Percentiles rank a stretch among this genome's conserved stretches.
These are phyloP conservation scores for Oemleria cerasiformis DNA, from an alignment of 306 rosid genomes.

Conservation along the genomic window DNA sequence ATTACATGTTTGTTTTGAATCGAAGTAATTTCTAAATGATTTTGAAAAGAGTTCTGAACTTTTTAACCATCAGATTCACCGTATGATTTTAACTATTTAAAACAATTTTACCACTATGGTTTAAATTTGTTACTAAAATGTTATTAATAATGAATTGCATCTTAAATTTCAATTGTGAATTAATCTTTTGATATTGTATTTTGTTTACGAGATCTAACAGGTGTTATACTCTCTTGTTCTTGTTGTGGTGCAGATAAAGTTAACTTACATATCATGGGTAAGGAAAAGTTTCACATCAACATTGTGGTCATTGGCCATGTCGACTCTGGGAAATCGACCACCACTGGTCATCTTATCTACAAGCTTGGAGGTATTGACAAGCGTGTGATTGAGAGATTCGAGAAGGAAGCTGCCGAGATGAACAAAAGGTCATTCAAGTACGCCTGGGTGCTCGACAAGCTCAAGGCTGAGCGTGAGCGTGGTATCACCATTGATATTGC, in stretches of 20 bases:
- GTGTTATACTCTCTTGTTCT: not conserved
- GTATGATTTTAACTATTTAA: no score
- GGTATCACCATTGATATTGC: conserved; percentile 36
- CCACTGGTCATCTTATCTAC: conserved; percentile 33
- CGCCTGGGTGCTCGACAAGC: conserved; percentile 37
- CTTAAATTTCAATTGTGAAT: not conserved
- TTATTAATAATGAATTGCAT: no score
- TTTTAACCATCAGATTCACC: no score
- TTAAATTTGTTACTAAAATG: no score
- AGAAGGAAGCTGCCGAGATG: conserved; percentile 32
- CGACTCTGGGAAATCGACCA: conserved; percentile 33
- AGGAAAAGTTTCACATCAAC: conserved; percentile 28
- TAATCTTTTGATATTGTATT: not conserved
- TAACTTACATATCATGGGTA: conserved; percentile 15
- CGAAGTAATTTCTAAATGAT: no score
- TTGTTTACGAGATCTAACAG: not conserved
- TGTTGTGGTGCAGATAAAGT: not conserved
- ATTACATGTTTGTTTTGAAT: no score
- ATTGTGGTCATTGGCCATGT: conserved; percentile 35
- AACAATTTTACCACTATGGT: no score
- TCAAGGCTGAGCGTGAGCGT: conserved; percentile 35
- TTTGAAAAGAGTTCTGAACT: no score
- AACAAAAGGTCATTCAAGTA: conserved; percentile 34
- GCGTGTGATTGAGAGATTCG: conserved; percentile 37
- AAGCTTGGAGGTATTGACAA: conserved; percentile 37